Base-by-base conservation (phyloP, 2,329 filamentous ascomycete genomes). In the Podosphaera fusca region DNA sequence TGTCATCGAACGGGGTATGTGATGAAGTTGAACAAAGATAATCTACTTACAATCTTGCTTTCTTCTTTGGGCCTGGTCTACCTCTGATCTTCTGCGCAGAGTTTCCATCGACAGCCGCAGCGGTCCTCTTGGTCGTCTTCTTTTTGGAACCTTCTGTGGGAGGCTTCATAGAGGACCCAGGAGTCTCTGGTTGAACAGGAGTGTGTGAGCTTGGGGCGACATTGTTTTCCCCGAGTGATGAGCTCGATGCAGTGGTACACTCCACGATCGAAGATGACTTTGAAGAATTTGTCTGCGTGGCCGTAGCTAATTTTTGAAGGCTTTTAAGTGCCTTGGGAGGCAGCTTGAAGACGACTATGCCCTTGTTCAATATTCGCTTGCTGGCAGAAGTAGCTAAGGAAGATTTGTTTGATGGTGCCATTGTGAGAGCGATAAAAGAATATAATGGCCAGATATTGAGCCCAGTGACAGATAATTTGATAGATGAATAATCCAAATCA, bases 51-150 rank as follows among this genome's bases (percentile, higher is more conserved):
- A 95, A 72, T 75, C 85, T 82, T 62, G 85, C 82, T 74, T 94
- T 95, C 80, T 95, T 95, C 79, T 95, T 96, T 0, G 90, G 90
- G 5, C 90, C 90, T 5, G 92, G 90, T 73, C 94, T 94, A 67
- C 85, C 85, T 67, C 86, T 75, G 5, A 36, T 33, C 30, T 55
- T 57, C 57, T 82, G 75, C 70, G 85, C 88, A n/a, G 82, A 74
- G 33, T 73, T 67, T 38, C 73, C 75, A 61, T 89, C 85, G 65
- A 72, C 70, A 65, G 68, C 74, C 65, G 60, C 71, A 70, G 67
- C 80, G 75, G 71, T 77, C 62, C 83, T 78, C 69, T 87, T 84
- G 38, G 78, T 59, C 38, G 82, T 82, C 70, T 89, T 89, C 73
- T 86, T 87, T 74, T 86, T 88, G 10, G 75, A 72, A 5, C 75